Percentiles rank a stretch among this genome's conserved stretches.
phyloP scores from a whole-genome alignment of 257 asterid genomes.

The Craterostigma plantagineum region DNA sequence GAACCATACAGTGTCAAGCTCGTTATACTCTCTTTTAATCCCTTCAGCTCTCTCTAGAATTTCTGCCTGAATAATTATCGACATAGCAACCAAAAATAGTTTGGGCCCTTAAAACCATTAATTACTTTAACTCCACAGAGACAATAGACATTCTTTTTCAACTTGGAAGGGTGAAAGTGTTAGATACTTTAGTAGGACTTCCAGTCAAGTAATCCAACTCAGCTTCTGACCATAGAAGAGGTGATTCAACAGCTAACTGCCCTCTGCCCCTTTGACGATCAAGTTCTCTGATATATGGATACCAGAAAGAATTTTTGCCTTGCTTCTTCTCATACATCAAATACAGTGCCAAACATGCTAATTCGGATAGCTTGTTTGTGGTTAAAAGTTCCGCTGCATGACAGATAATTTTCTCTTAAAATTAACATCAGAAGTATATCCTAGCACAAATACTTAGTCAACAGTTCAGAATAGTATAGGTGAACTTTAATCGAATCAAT shows the following conservation, averaged over 20 bases:
- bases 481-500: no score
- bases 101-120: no score
- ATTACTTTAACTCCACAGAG: no score
- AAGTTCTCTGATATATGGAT: constrained; percentile 83
- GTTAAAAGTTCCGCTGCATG: constrained; percentile 92
- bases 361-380: constrained; percentile 85
- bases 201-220: constrained; percentile 77
- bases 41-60: constrained; percentile 78
- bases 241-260: constrained; percentile 94
- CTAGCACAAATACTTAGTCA: no score
- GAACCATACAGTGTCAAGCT: constrained; percentile 98
- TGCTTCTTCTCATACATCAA: constrained; percentile 99
- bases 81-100: background rate
- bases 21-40: constrained; percentile 81
- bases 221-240: constrained; percentile 87
- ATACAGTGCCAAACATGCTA: constrained; percentile 88
- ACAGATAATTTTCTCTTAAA: constrained; percentile 1
- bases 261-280: constrained; percentile 98
- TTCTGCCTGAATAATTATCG: constrained; percentile 41
- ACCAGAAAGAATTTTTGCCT: constrained; percentile 88
- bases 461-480: no score
- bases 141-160: no score
- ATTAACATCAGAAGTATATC: no score
- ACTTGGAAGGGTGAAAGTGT: background rate
- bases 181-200: constrained; percentile 83